phyloP scores from a whole-genome alignment of 129 eudicot species.

The Saposhnikovia divaricata region DNA sequence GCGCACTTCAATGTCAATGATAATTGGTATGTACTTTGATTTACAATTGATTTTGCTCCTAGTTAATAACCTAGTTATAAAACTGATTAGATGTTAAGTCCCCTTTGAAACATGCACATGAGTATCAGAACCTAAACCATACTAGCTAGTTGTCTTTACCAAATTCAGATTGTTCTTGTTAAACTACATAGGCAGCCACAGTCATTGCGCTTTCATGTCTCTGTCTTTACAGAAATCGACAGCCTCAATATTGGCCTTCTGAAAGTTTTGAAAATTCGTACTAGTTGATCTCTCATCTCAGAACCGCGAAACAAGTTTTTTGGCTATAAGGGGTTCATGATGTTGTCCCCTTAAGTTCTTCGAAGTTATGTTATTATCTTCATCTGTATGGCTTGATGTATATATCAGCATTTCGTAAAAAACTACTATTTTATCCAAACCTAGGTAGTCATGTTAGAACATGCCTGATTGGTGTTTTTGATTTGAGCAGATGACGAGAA shows the following conservation, averaged over 20 bases:
- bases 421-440: no score
- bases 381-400: background rate
- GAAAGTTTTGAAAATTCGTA: background rate
- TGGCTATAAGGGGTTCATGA: background rate
- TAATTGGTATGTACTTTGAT: constrained; percentile 19
- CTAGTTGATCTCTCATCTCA: background rate
- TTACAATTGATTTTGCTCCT: background rate
- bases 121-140: background rate
- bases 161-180: background rate
- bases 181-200: background rate
- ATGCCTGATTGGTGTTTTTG: background rate
- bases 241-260: background rate
- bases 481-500: constrained; percentile 25
- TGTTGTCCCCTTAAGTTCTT: background rate
- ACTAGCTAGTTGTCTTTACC: background rate
- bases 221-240: background rate
- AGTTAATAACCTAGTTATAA: background rate
- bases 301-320: background rate
- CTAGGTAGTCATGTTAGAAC: background rate
- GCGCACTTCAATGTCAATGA: constrained; percentile 19
- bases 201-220: background rate
- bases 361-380: background rate
- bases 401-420: no score
- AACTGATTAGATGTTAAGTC: background rate
- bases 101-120: background rate